phyloP scores from a whole-genome alignment of 495 filamentous ascomycete species.

The Penicillium mononematosum region DNA sequence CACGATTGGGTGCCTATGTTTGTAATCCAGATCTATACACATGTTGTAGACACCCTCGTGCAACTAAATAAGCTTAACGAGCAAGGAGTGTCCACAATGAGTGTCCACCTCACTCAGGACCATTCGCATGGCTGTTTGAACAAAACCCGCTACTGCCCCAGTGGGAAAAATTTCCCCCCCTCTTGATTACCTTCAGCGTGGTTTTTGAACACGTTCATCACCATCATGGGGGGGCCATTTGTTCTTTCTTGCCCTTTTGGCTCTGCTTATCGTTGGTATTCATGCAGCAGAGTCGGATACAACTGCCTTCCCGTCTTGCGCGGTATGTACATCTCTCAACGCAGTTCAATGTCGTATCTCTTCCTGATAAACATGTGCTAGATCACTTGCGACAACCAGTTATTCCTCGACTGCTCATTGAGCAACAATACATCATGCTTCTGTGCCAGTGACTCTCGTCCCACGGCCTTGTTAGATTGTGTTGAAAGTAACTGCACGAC shows the following conservation, averaged over 20 bases:
- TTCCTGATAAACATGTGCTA: not conserved
- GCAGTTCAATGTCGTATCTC: too few species aligned
- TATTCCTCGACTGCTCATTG: conserved; percentile 16
- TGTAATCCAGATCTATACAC: not conserved
- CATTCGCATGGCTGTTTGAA: conserved; percentile 8
- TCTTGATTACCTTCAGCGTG: not conserved
- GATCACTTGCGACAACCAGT: conserved; percentile 10
- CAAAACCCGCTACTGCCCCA: conserved; percentile 13
- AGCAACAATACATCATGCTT: conserved; percentile 16
- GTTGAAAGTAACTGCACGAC: conserved; percentile 18
- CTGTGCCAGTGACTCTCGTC: conserved; percentile 12
- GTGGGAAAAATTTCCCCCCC: not conserved
- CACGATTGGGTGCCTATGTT: not conserved
- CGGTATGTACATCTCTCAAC: conserved; percentile 5
- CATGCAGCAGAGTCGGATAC: conserved; percentile 1
- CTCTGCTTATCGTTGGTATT: conserved; percentile 9
- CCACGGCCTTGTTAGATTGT: conserved; percentile 12
- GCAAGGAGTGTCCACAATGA: conserved; percentile 1
- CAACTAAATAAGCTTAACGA: conserved; percentile 10
- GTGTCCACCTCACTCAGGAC: conserved; percentile 11
- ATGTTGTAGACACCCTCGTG: not conserved
- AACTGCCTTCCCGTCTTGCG: conserved; percentile 13
- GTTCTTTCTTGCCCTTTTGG: conserved; percentile 9
- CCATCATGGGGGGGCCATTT: conserved; percentile 12
- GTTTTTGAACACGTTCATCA: not conserved